Base-by-base conservation (phyloP, 352 stramenopile genomes). In the Phytophthora cryptogea region DNA sequence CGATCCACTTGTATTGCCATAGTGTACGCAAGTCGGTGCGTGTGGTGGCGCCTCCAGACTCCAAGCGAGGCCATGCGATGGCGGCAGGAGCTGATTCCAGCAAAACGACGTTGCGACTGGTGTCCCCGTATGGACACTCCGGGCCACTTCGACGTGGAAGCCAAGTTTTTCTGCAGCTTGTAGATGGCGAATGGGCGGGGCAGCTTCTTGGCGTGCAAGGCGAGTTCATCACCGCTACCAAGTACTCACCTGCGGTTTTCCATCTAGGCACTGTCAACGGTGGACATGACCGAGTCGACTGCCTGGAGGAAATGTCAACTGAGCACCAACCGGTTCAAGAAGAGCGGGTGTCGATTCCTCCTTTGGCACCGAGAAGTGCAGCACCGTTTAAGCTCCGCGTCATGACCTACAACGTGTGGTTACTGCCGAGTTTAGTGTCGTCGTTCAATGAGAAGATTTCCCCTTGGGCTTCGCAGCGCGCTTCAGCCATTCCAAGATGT, bases 381-480 rank as follows among this genome's bases (percentile, higher is more conserved):
- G 26, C 44, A 9, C 35, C 76, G 1, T 82, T 86, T 41, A 60
- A 65, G 17, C 59, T 91, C 16, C 78, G 81, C 6, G 64, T 88
- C 17, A 78, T 86, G 75, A 70, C 76, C 10, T 91, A 91, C 69
- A 91, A 91, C 43, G 78, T 91, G 14, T 91, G 81, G 81, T 54
- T 91, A 8, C 51, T 91, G 26, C 81, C 81, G 2, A 76, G 73
- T 48, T 75, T 89, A 16, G 67, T 89, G 23, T 76, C 70, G 17
- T 84, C 66, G 1, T 71, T 89, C 54, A 88, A 82, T 53, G 75
- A 78, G 50, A 89, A 87, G 63, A 51, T 91, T 20, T 88, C 77
- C 9, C 79, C 79, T 3, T 76, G 57, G 23, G 72, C 72, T 2
- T 59, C 66, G n/a, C 60, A 77, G 27, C 72, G 81, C 6, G 72